phyloP scores from a whole-genome alignment of 257 asterid genomes.

The Nyctanthes arbortristis region DNA sequence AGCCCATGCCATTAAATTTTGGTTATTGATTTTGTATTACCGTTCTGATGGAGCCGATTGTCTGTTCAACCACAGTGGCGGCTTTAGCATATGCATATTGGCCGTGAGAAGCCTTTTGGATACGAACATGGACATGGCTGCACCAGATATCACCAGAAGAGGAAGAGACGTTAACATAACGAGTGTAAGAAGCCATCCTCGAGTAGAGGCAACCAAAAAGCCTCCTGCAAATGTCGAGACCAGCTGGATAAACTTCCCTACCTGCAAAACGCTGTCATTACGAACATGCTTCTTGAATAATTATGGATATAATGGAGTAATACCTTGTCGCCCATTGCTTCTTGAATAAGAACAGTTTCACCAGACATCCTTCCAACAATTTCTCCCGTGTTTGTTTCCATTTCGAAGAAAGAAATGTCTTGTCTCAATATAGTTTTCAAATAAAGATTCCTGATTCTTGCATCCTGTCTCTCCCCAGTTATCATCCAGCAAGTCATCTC shows the following conservation, averaged over 20 bases:
- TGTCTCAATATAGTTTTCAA: slow-evolving; percentile 64
- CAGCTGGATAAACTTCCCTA: slow-evolving; percentile 63
- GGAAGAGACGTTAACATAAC: slow-evolving; percentile 66
- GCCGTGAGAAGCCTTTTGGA: slow-evolving; percentile 52
- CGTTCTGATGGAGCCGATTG: slow-evolving; percentile 66
- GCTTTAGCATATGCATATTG: slow-evolving; percentile 67
- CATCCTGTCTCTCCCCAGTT: slow-evolving; percentile 89
- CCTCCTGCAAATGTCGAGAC: slow-evolving; percentile 62
- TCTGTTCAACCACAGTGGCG: slow-evolving; percentile 62
- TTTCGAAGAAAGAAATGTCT: slow-evolving; percentile 80
- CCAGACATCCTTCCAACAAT: slow-evolving; percentile 69
- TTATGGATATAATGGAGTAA: not conserved
- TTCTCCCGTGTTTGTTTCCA: slow-evolving; percentile 72
- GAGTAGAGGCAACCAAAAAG: slow-evolving; percentile 54
- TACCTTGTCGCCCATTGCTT: slow-evolving; percentile 88
- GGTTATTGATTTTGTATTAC: slow-evolving; percentile 38
- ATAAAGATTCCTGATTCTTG: slow-evolving; percentile 58
- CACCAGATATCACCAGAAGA: slow-evolving; percentile 51
- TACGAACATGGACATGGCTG: slow-evolving; percentile 35
- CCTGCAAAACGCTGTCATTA: slow-evolving; percentile 31
- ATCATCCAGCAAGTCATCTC: slow-evolving; percentile 81
- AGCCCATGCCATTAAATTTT: not conserved
- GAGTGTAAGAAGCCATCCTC: slow-evolving; percentile 76
- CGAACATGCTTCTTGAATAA: not conserved
- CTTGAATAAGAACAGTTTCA: slow-evolving; percentile 72